Base-by-base conservation (phyloP, 345 rosid species). In the Salix purpurea region DNA sequence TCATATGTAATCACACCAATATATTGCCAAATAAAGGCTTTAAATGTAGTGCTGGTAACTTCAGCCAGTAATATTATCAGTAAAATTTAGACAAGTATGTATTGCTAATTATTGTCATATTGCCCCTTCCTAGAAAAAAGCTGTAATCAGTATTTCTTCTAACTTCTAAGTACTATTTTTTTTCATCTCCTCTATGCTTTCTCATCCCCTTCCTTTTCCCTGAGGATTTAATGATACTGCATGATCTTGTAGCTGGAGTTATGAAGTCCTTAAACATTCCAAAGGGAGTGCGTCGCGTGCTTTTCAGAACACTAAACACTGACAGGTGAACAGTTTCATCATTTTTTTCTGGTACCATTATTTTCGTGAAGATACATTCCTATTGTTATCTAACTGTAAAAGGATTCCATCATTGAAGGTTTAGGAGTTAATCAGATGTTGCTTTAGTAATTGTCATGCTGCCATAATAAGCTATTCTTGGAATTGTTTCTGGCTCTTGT, bases 211-310 rank as follows among this genome's bases (percentile, higher is more conserved):
- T 19, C 56, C 21, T 66, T 67, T 46, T 66, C 36, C 34, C 34
- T 44, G 40, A 19, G 2, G 21, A 12, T 65, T 74, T 18, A 62
- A n/a, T 34, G 0, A 50, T 21, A n/a, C 50, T 7, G 5, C 73
- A 26, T 67, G 26, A 37, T 78, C 34, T 66, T 71, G 39, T 87
- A 90, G 99, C 93, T 84, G 92, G 89, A 74, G 96, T 86, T 13
- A 91, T 95, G 97, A 83, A 93, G 81, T 87, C 98, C 74, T 80
- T 95, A 36, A 74, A 90, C 69, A 90, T 95, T 77, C 97, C 96
- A 13, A 88, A 74, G 78, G 98, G 98, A 56, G 89, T 90, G 39
- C 88, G 89, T 28, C 92, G 97, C 50, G 98, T 90, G 76, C 89
- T 94, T 79, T 94, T 94, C 76, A 87, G 97, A 84, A 92, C 98